Percentiles rank a stretch among this genome's conserved stretches.
These are phyloP conservation scores for Quercus gilva DNA, from an alignment of 306 rosid genomes.

Conservation along the genomic window DNA sequence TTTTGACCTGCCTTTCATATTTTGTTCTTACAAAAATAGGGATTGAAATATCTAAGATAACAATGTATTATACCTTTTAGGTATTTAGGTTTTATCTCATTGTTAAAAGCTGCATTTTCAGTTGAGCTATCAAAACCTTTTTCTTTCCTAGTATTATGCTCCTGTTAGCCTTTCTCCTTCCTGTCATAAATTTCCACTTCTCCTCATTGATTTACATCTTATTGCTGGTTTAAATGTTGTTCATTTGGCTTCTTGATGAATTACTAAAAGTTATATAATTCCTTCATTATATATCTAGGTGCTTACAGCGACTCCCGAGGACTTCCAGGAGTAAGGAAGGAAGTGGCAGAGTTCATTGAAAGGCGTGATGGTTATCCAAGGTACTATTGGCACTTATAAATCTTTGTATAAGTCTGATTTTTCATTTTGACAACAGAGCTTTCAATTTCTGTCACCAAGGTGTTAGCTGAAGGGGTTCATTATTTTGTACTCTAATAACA, in stretches of 20 bases:
- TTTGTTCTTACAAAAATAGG: background rate
- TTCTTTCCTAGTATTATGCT: background rate
- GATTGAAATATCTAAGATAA: background rate
- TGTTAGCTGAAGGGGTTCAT: constrained; percentile 21
- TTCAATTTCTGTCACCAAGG: constrained; percentile 26
- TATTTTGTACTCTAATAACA: constrained; percentile 42
- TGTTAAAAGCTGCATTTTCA: background rate
- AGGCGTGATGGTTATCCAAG: constrained; percentile 98
- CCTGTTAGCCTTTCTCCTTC: background rate
- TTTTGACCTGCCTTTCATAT: constrained; percentile 12
- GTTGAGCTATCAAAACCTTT: background rate
- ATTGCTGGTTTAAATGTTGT: background rate
- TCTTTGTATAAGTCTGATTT: background rate
- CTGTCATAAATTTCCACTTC: background rate
- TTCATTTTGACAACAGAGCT: background rate
- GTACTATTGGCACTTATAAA: constrained; percentile 31
- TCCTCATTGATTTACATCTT: background rate
- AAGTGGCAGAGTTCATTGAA: constrained; percentile 88
- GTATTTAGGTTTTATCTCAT: background rate
- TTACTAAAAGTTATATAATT: constrained; percentile 3
- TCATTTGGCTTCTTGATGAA: background rate
- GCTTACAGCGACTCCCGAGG: constrained; percentile 99
- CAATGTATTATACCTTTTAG: background rate
- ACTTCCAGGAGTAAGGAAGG: constrained; percentile 84
- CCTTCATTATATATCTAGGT: constrained; percentile 43